Base-by-base conservation (phyloP, 495 filamentous ascomycete species). In the Penicilliopsis zonata region DNA sequence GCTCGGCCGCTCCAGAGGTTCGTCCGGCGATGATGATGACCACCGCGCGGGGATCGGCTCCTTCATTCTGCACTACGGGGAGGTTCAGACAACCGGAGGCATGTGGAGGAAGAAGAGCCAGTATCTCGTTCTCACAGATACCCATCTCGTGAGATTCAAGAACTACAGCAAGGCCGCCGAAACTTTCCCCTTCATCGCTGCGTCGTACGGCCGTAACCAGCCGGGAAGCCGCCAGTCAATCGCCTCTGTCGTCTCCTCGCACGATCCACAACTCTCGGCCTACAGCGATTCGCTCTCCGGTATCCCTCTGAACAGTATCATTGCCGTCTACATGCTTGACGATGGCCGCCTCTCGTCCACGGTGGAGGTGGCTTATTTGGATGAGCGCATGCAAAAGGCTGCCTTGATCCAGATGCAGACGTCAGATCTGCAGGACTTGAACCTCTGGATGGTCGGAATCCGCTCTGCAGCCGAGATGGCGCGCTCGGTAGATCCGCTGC, bases 121-220 rank as follows among this genome's bases (percentile, higher is more conserved):
- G 39, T 95, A 85, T 42, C 60, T 95, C 18, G 90, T 94, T n/a
- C 67, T 95, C 21, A 95, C 87, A 7, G 77, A 87, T 28, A 74
- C 74, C 15, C 79, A 93, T 52, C 51, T 98, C 23, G 50, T 94
- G 36, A 77, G 84, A 28, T 85, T 86, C 55, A 92, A 85, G 53
- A 80, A 57, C 42, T 72, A 81, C 37, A 67, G 63, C 41, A 77
- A 78, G 45, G 78, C 80, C 33, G 68, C 79, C 27, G 82, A 82
- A 20, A 50, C 64, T 29, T 82, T 80, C 37, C 62, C 67, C 10
- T 65, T 55, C 5, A 69, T 78, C 20, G 57, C 61, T 4, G 41
- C 59, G 17, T 60, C 63, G 3, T 55, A 59, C 18, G 53, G 51
- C 9, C 55, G 62, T 18, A 34, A 52, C 22, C 53, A 44, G 18